These are phyloP conservation scores for Aphanocladium album DNA, from an alignment of 2,329 filamentous ascomycete genomes.

Conservation along the genomic window DNA sequence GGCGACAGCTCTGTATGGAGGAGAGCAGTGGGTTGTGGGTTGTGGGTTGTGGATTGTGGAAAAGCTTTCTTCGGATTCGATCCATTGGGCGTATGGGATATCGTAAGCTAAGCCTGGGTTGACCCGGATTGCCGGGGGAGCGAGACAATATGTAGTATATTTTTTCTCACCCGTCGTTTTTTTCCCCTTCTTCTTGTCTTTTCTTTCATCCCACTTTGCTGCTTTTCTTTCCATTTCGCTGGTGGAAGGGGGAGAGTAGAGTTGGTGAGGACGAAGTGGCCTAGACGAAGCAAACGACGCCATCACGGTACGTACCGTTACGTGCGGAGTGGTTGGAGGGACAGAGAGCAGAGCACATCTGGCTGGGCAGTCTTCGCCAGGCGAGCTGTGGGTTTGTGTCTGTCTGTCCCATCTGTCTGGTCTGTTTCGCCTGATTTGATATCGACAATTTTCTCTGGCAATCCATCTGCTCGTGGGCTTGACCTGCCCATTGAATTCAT, in stretches of 20 bases:
- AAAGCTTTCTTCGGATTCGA: background rate
- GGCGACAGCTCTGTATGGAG: background rate
- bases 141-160: constrained; percentile 3
- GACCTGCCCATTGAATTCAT: too few species aligned
- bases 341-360: background rate
- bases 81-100: constrained; percentile 4
- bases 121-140: constrained; percentile 1
- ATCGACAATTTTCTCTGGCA: too few species aligned
- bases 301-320: background rate
- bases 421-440: too few species aligned
- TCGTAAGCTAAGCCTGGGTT: constrained; percentile 8
- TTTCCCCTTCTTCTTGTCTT: constrained; percentile 17
- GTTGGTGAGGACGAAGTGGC: background rate
- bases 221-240: background rate
- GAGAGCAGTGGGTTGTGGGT: too few species aligned
- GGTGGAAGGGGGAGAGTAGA: constrained; percentile 8
- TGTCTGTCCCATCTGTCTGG: too few species aligned
- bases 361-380: background rate
- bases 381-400: background rate
- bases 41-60: background rate
- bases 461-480: too few species aligned
- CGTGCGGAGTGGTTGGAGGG: background rate
- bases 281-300: background rate
- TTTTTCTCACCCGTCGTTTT: background rate
- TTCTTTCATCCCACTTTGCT: constrained; percentile 1